Evolutionary conservation across 2,329 filamentous ascomycete species (phyloP).

Genomic region (Colletotrichum sp.): DNA sequence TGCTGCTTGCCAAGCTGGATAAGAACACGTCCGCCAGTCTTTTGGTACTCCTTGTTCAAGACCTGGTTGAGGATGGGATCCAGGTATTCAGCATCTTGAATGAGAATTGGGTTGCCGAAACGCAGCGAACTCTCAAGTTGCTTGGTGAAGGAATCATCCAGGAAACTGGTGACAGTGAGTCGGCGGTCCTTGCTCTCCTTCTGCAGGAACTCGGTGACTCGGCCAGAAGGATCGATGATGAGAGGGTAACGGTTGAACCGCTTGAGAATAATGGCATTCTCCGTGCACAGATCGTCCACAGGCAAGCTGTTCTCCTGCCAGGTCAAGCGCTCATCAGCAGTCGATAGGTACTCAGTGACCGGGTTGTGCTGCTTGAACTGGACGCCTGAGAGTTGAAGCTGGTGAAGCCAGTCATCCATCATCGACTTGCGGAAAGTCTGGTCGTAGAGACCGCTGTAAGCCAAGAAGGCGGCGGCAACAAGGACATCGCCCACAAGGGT

Average conservation of each 20-base stretch:
- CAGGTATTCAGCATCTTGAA: constrained; percentile 96
- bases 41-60: constrained; percentile 99
- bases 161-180: constrained; percentile 95
- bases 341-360: constrained; percentile 94
- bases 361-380: constrained; percentile 93
- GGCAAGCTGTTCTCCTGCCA: constrained; percentile 96
- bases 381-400: constrained; percentile 91
- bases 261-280: constrained; percentile 97
- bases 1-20: constrained; percentile 99
- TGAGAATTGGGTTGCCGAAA: constrained; percentile 97
- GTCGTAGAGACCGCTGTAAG: constrained; percentile 96
- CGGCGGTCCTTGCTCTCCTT: constrained; percentile 93
- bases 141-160: constrained; percentile 98
- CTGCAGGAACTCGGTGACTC: constrained; percentile 93
- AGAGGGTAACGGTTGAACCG: constrained; percentile 98
- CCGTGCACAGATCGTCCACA: constrained; percentile 96
- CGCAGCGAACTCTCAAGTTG: constrained; percentile 95
- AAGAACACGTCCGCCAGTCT: constrained; percentile 94
- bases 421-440: constrained; percentile 98
- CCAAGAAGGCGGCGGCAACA: constrained; percentile 94
- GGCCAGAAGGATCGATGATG: constrained; percentile 96
- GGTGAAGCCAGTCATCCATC: constrained; percentile 96
- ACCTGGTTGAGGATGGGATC: constrained; percentile 98
- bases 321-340: constrained; percentile 89
- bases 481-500: constrained; percentile 96